phyloP scores from a whole-genome alignment of 306 rosid genomes.

The Cyclanthera cordifolia region DNA sequence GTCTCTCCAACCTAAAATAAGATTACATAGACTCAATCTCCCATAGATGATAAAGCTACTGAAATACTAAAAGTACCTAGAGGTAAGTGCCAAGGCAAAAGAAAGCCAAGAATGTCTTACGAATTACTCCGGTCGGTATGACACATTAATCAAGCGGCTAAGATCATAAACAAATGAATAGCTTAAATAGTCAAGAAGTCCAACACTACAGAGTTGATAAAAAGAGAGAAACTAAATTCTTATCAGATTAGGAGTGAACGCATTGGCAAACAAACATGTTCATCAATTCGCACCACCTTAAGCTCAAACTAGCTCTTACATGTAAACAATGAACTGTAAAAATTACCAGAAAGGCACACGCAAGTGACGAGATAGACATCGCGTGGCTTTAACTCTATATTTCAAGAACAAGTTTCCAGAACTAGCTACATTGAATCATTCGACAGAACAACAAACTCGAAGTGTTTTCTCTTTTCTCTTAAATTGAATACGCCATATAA shows the following conservation, averaged over 20 bases:
- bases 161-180: conserved; percentile 22
- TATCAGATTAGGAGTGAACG: neutral
- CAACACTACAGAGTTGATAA: neutral
- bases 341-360: neutral
- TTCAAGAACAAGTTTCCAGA: neutral
- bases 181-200: neutral
- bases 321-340: neutral
- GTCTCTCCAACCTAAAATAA: conserved; percentile 36
- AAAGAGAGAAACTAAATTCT: neutral
- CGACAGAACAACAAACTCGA: neutral
- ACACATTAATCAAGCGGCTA: conserved; percentile 19
- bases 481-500: neutral
- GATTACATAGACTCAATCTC: neutral
- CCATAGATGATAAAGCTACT: neutral
- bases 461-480: neutral
- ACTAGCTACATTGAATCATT: neutral
- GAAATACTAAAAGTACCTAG: neutral
- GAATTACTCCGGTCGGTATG: conserved; percentile 24
- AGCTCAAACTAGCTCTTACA: conserved; percentile 1
- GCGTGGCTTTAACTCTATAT: neutral
- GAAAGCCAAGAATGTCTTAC: neutral
- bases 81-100: neutral
- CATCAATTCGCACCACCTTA: neutral
- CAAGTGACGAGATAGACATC: neutral
- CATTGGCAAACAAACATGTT: neutral